phyloP scores from a whole-genome alignment of 495 filamentous ascomycete genomes.

The Aspergillus saccharolyticus region DNA sequence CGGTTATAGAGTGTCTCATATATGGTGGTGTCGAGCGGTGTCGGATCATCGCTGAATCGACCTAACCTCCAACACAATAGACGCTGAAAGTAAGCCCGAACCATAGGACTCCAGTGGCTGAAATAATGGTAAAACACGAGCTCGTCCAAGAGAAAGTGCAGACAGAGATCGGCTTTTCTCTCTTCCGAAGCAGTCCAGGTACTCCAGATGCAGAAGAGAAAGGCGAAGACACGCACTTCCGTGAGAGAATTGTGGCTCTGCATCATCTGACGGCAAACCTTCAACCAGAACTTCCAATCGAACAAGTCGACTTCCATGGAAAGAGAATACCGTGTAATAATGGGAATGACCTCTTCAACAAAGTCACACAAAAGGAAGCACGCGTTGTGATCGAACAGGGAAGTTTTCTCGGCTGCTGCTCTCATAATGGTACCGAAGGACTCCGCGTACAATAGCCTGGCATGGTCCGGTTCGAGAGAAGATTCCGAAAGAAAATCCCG shows the following conservation, averaged over 20 bases:
- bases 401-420: slow-evolving; percentile 67
- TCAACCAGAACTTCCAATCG: slow-evolving; percentile 89
- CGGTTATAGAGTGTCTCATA: slow-evolving; percentile 64
- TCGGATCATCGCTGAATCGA: slow-evolving; percentile 64
- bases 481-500: slow-evolving; percentile 77
- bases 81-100: slow-evolving; percentile 91
- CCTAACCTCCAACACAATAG: slow-evolving; percentile 89
- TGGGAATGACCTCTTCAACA: slow-evolving; percentile 69
- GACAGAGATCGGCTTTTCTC: slow-evolving; percentile 67
- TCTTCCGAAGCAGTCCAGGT: slow-evolving; percentile 59
- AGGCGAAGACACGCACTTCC: slow-evolving; percentile 81
- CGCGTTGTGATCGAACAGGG: slow-evolving; percentile 78
- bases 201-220: slow-evolving; percentile 80
- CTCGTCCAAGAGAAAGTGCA: slow-evolving; percentile 75
- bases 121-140: slow-evolving; percentile 80
- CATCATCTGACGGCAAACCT: slow-evolving; percentile 76
- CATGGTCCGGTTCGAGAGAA: slow-evolving; percentile 48
- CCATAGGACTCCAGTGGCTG: slow-evolving; percentile 98
- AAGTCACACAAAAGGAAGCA: slow-evolving; percentile 94
- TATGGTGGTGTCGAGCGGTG: slow-evolving; percentile 60
- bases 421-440: slow-evolving; percentile 71
- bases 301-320: slow-evolving; percentile 41
- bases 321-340: slow-evolving; percentile 54
- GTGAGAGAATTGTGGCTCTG: slow-evolving; percentile 91
- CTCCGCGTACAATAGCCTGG: slow-evolving; percentile 70